phyloP scores from a whole-genome alignment of 805 yeast species.

The Yarrowia sp. region DNA sequence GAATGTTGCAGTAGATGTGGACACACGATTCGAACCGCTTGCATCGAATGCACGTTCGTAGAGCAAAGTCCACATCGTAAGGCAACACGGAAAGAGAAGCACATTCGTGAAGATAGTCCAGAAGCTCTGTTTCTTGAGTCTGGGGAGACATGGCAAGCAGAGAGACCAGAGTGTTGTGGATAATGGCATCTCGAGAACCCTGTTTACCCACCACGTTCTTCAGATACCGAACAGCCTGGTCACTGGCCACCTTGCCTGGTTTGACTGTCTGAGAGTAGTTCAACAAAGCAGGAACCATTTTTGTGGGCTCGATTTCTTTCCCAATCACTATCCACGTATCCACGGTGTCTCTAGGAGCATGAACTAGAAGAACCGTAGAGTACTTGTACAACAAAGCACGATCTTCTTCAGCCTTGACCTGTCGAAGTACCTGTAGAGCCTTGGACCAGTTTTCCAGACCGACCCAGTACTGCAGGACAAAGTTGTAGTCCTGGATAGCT shows the following conservation, averaged over 20 bases:
- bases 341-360: conserved; percentile 65
- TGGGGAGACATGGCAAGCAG: conserved; percentile 53
- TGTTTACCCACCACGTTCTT: conserved; percentile 48
- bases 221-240: conserved; percentile 66
- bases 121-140: conserved; percentile 46
- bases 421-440: conserved; percentile 53
- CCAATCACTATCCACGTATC: conserved; percentile 68
- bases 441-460: conserved; percentile 68
- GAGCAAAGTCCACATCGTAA: conserved; percentile 69
- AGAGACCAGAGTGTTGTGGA: conserved; percentile 70
- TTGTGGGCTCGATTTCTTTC: conserved; percentile 36
- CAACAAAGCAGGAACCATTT: conserved; percentile 71
- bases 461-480: conserved; percentile 66
- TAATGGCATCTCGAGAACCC: conserved; percentile 44
- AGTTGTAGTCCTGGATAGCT: conserved; percentile 62
- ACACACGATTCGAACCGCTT: conserved; percentile 64
- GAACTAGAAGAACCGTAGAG: conserved; percentile 64
- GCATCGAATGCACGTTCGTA: conserved; percentile 66
- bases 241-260: conserved; percentile 41
- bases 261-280: conserved; percentile 42
- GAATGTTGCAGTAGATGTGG: conserved; percentile 63
- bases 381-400: conserved; percentile 56
- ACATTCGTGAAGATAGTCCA: conserved; percentile 49
- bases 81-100: conserved; percentile 28
- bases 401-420: conserved; percentile 47